Evolutionary conservation across 2,329 filamentous ascomycete genomes (phyloP), one percentile per base, ranked within the genome.

Genomic region (Cladophialophora immunda): DNA sequence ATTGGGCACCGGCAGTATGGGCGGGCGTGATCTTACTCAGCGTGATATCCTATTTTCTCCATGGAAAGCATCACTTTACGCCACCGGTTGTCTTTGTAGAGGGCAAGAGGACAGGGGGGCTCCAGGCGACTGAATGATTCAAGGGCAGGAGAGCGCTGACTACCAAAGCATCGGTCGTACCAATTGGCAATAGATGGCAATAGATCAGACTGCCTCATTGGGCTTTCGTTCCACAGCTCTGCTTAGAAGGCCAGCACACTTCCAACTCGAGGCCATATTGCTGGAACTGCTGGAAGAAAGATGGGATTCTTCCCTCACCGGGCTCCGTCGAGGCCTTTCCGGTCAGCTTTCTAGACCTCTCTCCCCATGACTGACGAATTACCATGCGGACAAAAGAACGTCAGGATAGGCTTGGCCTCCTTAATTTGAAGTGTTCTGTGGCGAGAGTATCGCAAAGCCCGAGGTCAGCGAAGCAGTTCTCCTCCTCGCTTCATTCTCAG

Each of bases 81-180:
- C 47, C 64, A 15, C 69, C 70, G 6, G 69, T 72, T n/a, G 54
- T 67, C 19, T 71, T 72, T 60, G 70, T 72, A 1, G 69, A 71
- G 58, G 69, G 69, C 2, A 62, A 61, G 38, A 66, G 65, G 45
- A 59, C 62, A 3, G 69, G 61, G 2, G 64, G 57, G 9, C 36
- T 66, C 1, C 67, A 68, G 41, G 53, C 34, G 8, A 58, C 59
- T 34, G 61, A 58, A 52, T 65, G 19, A 22, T 25, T 22, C 9
- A 8, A 25, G 41, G n/a, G 4, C n/a, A 11, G 8, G 6, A 3
- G n/a, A 47, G 38, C 38, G n/a, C 7, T 36, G 5, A 41, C 38
- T n/a, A 41, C 17, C 4, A 41, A 17, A n/a, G 17, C 6, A 4
- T 41, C 6, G 38, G 15, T 5, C 4, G 7, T n/a, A 1, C 38